These are phyloP conservation scores for Cyberlindnera euphorbiiphila DNA, from an alignment of 805 yeast genomes.

Conservation along the genomic window DNA sequence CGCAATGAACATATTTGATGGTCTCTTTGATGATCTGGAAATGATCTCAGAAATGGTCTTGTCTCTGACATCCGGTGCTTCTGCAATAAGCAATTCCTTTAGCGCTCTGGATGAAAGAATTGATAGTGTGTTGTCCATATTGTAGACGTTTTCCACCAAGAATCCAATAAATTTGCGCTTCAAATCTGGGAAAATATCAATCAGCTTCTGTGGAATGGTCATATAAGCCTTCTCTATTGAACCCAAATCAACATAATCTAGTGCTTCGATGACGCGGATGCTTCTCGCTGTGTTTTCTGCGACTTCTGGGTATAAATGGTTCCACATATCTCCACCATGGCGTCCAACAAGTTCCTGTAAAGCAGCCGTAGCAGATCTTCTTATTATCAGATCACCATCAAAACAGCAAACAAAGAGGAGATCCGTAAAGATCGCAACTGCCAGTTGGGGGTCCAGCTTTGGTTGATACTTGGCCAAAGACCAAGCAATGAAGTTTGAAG, in stretches of 20 bases:
- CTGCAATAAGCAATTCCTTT: conserved; percentile 10
- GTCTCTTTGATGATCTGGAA: conserved; percentile 5
- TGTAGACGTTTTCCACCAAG: conserved; percentile 31
- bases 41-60: conserved; percentile 8
- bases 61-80: conserved; percentile 1
- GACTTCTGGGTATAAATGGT: conserved; percentile 17
- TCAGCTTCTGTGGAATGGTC: conserved; percentile 31
- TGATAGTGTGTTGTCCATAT: conserved; percentile 40
- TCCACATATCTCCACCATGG: conserved; percentile 45
- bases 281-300: conserved; percentile 35
- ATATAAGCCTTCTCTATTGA: conserved; percentile 38
- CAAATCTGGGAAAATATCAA: conserved; percentile 25
- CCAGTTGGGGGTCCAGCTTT: conserved; percentile 22
- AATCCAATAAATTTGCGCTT: conserved; percentile 29
- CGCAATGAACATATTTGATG: conserved; percentile 21
- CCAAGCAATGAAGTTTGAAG: conserved; percentile 87
- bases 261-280: conserved; percentile 51
- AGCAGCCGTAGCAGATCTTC: conserved; percentile 84
- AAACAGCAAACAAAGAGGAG: conserved; percentile 54
- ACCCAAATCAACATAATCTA: conserved; percentile 50
- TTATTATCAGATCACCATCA: conserved; percentile 68
- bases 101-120: conserved; percentile 40
- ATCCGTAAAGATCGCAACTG: conserved; percentile 24
- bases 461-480: conserved; percentile 48
- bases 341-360: conserved; percentile 84